Base-by-base conservation (phyloP, 2,329 filamentous ascomycete genomes). In the Cladosporium velox region DNA sequence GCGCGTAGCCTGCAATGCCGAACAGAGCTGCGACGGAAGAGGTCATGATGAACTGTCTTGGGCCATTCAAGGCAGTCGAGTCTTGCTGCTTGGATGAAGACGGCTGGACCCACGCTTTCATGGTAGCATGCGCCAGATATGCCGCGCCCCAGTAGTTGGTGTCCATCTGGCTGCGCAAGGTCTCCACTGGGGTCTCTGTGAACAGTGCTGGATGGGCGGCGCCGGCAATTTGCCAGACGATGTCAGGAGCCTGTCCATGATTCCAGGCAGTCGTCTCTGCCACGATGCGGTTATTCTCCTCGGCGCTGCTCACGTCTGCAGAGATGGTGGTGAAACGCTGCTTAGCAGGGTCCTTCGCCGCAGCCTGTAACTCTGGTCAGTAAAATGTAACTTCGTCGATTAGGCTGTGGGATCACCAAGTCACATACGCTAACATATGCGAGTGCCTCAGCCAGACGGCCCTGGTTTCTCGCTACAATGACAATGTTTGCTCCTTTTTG, bases 161-260 rank as follows among this genome's bases (percentile, higher is more conserved):
- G 75, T 97, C 92, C 92, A 97, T 97, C 77, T 96, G 92, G 70
- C 84, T 82, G 51, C 90, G 86, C 70, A 93, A 81, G 12, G 85
- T 86, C 8, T 88, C 81, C 62, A 91, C 81, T 10, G 90, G 84
- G 47, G 87, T 88, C 68, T 97, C 91, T 70, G 91, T 78, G 81
- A 94, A 96, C 68, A 96, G 89, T 41, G 87, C 85, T 0, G 93
- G 93, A 18, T 83, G 84, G 6, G 91, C 86, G 69, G 86, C 83
- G 67, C 94, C 94, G 3, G 94, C 94, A 60, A 93, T 86, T 76
- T 92, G 93, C 93, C 95, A 98, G 38, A 98, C 91, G 65, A 97
- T 85, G 76, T 98, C 94, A 0, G 92, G 91, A 32, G 88, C 78
- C 28, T 81, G 77, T 64, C 86, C 88, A 69, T 88, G 81, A 80